Evolutionary conservation across 805 yeast genomes (phyloP).

Genomic region (Nematodospora valgi): DNA sequence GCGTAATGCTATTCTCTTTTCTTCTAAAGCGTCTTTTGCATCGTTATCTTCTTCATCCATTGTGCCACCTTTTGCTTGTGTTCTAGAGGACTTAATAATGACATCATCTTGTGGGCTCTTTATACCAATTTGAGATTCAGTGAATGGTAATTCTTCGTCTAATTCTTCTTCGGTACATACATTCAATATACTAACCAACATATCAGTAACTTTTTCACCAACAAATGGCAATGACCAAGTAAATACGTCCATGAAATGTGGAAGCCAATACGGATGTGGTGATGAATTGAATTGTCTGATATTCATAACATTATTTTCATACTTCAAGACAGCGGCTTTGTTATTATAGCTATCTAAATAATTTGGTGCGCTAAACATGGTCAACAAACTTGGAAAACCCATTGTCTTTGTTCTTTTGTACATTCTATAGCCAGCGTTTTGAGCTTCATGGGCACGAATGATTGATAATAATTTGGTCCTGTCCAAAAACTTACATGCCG

Average conservation of each 20-base stretch:
- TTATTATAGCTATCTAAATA: slow-evolving; percentile 89
- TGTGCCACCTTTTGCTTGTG: slow-evolving; percentile 1
- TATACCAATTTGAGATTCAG: slow-evolving; percentile 22
- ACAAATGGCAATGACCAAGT: slow-evolving; percentile 98
- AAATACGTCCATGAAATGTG: slow-evolving; percentile 95
- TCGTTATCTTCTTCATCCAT: slow-evolving; percentile 12
- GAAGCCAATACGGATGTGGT: slow-evolving; percentile 96
- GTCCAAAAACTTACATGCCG: slow-evolving; percentile 75
- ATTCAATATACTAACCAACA: slow-evolving; percentile 83
- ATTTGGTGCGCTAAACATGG: slow-evolving; percentile 94
- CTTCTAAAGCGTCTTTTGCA: slow-evolving; percentile 28
- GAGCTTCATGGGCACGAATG: slow-evolving; percentile 96
- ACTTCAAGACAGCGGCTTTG: slow-evolving; percentile 92
- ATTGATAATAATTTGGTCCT: slow-evolving; percentile 77
- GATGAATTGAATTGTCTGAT: slow-evolving; percentile 89
- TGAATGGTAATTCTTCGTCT: slow-evolving; percentile 64
- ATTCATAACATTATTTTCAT: slow-evolving; percentile 89
- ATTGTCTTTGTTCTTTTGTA: slow-evolving; percentile 78
- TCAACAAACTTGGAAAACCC: slow-evolving; percentile 86
- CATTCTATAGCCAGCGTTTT: slow-evolving; percentile 95
- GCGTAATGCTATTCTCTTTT: slow-evolving; percentile 53
- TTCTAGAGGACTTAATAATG: no score
- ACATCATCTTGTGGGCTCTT: slow-evolving; percentile 5
- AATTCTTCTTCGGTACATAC: slow-evolving; percentile 95
- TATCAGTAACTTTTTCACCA: slow-evolving; percentile 93